phyloP scores from a whole-genome alignment of 1,139 yeast species.

The Diutina sp. region DNA sequence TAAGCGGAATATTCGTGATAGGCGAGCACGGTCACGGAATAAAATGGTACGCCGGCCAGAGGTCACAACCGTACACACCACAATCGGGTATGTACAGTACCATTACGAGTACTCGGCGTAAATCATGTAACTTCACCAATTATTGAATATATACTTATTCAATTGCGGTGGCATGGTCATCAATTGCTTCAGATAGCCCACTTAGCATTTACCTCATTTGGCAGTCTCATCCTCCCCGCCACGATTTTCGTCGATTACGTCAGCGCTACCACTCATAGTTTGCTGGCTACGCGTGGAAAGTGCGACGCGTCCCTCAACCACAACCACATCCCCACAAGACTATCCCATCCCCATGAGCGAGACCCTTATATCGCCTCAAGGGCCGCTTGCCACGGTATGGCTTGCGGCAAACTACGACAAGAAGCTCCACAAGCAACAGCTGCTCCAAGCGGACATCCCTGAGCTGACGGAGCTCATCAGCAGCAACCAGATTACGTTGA shows the following conservation, averaged over 20 bases:
- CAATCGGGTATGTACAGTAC: no score
- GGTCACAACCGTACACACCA: no score
- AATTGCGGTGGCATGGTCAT: no score
- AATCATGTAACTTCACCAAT: no score
- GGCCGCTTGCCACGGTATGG: conserved; percentile 89
- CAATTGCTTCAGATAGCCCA: no score
- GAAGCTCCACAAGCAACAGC: conserved; percentile 65
- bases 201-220: no score
- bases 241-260: not conserved
- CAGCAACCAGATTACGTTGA: conserved; percentile 41
- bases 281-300: not conserved
- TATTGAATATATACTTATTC: no score
- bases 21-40: no score
- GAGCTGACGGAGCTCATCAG: conserved; percentile 50
- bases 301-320: not conserved
- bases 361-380: conserved; percentile 22
- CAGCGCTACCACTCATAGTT: not conserved
- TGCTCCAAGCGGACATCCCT: conserved; percentile 58
- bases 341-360: not conserved
- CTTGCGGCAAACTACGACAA: conserved; percentile 83
- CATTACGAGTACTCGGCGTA: no score
- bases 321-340: not conserved
- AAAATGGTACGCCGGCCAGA: no score
- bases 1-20: no score
- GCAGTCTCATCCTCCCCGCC: not conserved